Evolutionary conservation across 2,329 filamentous ascomycete genomes (phyloP).

Genomic region (Didymella sp.): DNA sequence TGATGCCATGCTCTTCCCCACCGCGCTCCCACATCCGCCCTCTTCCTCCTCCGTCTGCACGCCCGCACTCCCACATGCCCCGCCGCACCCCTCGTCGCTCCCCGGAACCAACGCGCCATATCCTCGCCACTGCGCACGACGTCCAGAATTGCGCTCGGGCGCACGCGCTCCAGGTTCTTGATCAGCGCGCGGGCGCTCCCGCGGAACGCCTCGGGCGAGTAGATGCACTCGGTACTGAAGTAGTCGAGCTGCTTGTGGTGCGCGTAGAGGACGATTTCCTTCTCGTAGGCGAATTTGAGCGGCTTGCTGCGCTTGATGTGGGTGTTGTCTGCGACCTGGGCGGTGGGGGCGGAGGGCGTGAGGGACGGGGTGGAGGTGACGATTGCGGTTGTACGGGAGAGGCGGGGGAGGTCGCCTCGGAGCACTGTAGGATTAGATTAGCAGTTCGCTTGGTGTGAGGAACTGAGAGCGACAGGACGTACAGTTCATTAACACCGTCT

Average conservation of each 20-base stretch:
- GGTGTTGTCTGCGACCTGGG: slow-evolving; percentile 64
- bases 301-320: slow-evolving; percentile 96
- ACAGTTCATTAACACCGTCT: slow-evolving; percentile 95
- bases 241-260: slow-evolving; percentile 97
- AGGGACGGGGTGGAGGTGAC: slow-evolving; percentile 64
- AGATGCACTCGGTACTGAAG: slow-evolving; percentile 98
- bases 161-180: slow-evolving; percentile 91
- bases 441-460: slow-evolving; percentile 11
- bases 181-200: slow-evolving; percentile 90
- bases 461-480: slow-evolving; percentile 7
- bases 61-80: slow-evolving; percentile 51
- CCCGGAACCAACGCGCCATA: slow-evolving; percentile 86
- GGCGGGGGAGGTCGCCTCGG: slow-evolving; percentile 83
- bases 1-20: slow-evolving; percentile 74
- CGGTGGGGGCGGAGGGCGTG: slow-evolving; percentile 41
- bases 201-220: slow-evolving; percentile 95
- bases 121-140: slow-evolving; percentile 95
- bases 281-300: slow-evolving; percentile 97
- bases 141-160: slow-evolving; percentile 92
- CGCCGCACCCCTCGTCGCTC: slow-evolving; percentile 47
- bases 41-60: slow-evolving; percentile 63
- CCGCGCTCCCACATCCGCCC: slow-evolving; percentile 77
- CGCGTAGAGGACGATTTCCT: slow-evolving; percentile 97
- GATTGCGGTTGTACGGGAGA: slow-evolving; percentile 89
- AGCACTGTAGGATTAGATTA: slow-evolving; percentile 60